Evolutionary conservation across 768 basidiomycete genomes (phyloP).

Genomic region (Trametes gibbosa): DNA sequence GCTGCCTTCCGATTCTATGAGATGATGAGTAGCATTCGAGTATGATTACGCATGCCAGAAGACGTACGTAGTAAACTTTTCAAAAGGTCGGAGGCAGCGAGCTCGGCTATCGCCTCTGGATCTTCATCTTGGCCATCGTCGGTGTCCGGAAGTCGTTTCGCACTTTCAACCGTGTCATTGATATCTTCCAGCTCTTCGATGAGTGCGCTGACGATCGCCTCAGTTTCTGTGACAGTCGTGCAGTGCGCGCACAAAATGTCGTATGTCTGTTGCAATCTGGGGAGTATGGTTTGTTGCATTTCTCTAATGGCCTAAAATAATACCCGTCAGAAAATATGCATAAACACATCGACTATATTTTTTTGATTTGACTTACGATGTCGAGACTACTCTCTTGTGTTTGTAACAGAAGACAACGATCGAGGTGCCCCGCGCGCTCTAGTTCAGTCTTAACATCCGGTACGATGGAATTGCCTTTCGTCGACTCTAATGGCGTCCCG

Average conservation of each 20-base stretch:
- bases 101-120: background rate
- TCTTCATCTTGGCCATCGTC: background rate
- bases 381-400: conserved; percentile 26
- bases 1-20: background rate
- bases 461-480: background rate
- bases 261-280: conserved; percentile 26
- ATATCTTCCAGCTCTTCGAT: conserved; percentile 33
- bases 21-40: background rate
- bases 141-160: background rate
- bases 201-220: conserved; percentile 34
- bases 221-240: conserved; percentile 27
- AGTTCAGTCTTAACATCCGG: conserved; percentile 28
- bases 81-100: conserved; percentile 4
- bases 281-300: conserved; percentile 16
- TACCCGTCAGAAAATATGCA: background rate
- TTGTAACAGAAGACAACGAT: conserved; percentile 30
- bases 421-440: conserved; percentile 32
- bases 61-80: conserved; percentile 10
- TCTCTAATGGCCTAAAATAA: background rate
- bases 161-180: conserved; percentile 9
- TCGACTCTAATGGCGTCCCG: background rate
- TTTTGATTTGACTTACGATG: conserved; percentile 21
- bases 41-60: background rate
- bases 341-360: no score
- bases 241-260: conserved; percentile 22